phyloP scores from a whole-genome alignment of 371 early-diverging fungal genomes.

The Lichtheimia hyalospora region DNA sequence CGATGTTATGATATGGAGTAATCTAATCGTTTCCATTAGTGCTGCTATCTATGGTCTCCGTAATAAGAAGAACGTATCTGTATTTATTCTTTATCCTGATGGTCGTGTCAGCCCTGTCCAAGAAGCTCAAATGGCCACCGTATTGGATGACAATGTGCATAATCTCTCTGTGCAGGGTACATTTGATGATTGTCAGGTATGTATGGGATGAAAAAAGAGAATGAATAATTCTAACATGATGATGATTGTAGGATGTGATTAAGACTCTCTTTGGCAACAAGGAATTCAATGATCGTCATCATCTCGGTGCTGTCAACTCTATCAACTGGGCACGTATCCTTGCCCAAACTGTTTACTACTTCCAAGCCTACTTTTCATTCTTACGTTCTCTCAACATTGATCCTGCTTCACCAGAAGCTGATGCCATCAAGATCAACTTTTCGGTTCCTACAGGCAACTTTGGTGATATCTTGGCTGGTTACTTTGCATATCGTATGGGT shows the following conservation, averaged over 20 bases:
- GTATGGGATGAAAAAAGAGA: no score
- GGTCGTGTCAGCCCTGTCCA: conserved; percentile 92
- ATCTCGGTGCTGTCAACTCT: conserved; percentile 96
- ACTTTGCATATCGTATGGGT: conserved; percentile 90
- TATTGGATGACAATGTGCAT: conserved; percentile 90
- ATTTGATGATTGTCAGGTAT: conserved; percentile 93
- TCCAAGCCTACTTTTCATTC: conserved; percentile 84
- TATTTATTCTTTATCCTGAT: conserved; percentile 92
- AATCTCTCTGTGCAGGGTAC: conserved; percentile 91
- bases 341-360: conserved; percentile 95
- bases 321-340: conserved; percentile 98
- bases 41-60: conserved; percentile 97
- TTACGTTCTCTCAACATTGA: conserved; percentile 57
- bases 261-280: conserved; percentile 86
- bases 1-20: neutral
- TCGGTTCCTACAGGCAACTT: conserved; percentile 98
- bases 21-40: conserved; percentile 41
- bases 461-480: conserved; percentile 96
- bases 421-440: conserved; percentile 67
- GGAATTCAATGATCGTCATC: conserved; percentile 72
- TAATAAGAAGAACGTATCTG: conserved; percentile 88
- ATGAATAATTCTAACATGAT: conserved; percentile 19
- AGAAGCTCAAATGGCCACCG: conserved; percentile 97
- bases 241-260: conserved; percentile 59
- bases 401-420: conserved; percentile 46